phyloP scores from a whole-genome alignment of 495 filamentous ascomycete genomes.

The Tuber magnatum region DNA sequence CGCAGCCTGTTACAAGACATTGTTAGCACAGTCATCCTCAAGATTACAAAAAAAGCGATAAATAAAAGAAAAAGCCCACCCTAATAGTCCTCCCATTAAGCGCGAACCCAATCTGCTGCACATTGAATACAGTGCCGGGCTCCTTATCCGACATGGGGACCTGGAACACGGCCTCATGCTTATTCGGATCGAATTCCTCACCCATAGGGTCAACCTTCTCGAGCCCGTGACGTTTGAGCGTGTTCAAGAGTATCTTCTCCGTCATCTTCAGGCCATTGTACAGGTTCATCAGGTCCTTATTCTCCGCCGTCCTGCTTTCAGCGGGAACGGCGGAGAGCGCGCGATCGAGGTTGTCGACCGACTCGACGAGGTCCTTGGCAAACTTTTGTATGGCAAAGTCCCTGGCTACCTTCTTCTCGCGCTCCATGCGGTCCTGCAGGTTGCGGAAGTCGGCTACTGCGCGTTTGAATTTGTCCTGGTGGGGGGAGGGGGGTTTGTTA shows the following conservation, averaged over 20 bases:
- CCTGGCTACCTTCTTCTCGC: constrained; percentile 75
- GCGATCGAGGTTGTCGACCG: constrained; percentile 92
- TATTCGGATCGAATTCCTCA: constrained; percentile 87
- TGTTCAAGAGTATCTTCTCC: constrained; percentile 75
- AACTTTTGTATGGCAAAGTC: constrained; percentile 95
- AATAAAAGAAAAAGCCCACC: constrained; percentile 45
- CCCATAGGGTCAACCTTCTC: constrained; percentile 75
- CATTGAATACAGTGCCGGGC: constrained; percentile 81
- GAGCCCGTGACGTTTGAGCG: constrained; percentile 86
- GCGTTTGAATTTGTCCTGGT: constrained; percentile 84
- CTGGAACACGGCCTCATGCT: constrained; percentile 94
- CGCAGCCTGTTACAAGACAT: not conserved
- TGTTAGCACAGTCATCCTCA: not conserved
- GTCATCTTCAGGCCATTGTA: constrained; percentile 92
- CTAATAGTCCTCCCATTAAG: constrained; percentile 84
- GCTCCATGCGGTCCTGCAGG: constrained; percentile 86
- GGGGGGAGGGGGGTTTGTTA: constrained; percentile 10
- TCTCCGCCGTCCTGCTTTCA: constrained; percentile 56
- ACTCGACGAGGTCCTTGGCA: constrained; percentile 86
- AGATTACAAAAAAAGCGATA: not conserved
- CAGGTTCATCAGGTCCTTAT: constrained; percentile 61
- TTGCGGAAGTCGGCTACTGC: constrained; percentile 94
- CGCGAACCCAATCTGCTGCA: constrained; percentile 88
- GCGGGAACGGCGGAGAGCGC: constrained; percentile 71
- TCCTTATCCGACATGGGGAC: constrained; percentile 74